Evolutionary conservation across 257 asterid genomes (phyloP).

Genomic region (Echites panduratus): DNA sequence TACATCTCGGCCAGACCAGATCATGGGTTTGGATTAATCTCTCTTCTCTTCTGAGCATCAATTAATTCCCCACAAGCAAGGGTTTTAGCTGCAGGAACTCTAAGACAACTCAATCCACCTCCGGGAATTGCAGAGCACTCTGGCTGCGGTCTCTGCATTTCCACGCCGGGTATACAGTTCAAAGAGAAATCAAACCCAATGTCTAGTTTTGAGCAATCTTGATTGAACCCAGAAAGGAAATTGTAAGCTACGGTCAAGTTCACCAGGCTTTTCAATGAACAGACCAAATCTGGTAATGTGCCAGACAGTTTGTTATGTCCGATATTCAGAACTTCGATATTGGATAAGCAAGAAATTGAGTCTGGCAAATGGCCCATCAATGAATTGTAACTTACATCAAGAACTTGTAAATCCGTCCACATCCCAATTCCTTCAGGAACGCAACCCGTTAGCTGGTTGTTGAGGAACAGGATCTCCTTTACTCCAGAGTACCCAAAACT

Average conservation of each 20-base stretch:
- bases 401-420: slow-evolving; percentile 75
- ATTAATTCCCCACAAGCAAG: slow-evolving; percentile 54
- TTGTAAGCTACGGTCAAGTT: slow-evolving; percentile 71
- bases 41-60: slow-evolving; percentile 8
- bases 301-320: slow-evolving; percentile 77
- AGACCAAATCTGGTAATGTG: slow-evolving; percentile 60
- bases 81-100: slow-evolving; percentile 59
- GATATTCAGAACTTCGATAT: slow-evolving; percentile 64
- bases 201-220: slow-evolving; percentile 55
- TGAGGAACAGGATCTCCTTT: slow-evolving; percentile 66
- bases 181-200: slow-evolving; percentile 68
- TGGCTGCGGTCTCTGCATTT: slow-evolving; percentile 66
- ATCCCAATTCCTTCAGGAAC: slow-evolving; percentile 74
- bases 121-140: slow-evolving; percentile 65
- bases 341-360: slow-evolving; percentile 57
- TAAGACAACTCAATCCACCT: slow-evolving; percentile 61
- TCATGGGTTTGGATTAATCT: slow-evolving; percentile 19
- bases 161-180: slow-evolving; percentile 76
- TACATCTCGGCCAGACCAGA: not conserved
- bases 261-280: slow-evolving; percentile 46
- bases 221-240: slow-evolving; percentile 71
- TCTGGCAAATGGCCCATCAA: slow-evolving; percentile 75
- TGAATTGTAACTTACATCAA: slow-evolving; percentile 66
- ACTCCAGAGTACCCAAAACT: slow-evolving; percentile 56
- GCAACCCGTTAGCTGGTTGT: slow-evolving; percentile 81